Conservation (phyloP, 345 rosid genomes). For the Lepidium aucheri region DNA sequence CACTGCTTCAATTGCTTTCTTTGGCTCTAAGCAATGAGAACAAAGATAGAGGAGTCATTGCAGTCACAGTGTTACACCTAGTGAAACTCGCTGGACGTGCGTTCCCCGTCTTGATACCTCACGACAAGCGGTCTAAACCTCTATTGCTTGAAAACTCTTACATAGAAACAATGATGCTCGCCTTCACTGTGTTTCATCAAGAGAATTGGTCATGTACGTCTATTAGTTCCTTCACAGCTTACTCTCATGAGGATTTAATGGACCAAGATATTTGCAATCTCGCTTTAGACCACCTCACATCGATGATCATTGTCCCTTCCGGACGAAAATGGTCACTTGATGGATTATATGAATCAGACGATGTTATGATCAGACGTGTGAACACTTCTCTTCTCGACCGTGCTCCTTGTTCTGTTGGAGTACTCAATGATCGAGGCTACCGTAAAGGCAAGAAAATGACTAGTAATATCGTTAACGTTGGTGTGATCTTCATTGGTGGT, state of each 20-base stretch:
- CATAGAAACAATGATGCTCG: conserved; percentile 27
- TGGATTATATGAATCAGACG: conserved; percentile 28
- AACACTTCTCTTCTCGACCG: conserved; percentile 16
- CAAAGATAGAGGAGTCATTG: conserved; percentile 25
- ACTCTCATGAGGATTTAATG: conserved; percentile 39
- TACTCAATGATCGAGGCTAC: conserved; percentile 19
- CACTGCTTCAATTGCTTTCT: conserved; percentile 23
- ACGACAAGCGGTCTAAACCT: conserved; percentile 22
- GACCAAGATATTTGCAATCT: conserved; percentile 43
- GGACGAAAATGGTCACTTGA: conserved; percentile 37
- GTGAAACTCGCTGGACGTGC: conserved; percentile 39
- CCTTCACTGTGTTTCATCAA: conserved; percentile 28
- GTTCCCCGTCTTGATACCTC: conserved; percentile 42
- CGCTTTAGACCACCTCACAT: conserved; percentile 34
- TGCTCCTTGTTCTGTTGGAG: conserved; percentile 24
- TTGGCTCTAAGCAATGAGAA: conserved; percentile 14
- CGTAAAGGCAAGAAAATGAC: neutral
- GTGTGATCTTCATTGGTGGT: conserved; percentile 54
- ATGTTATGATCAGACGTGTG: conserved; percentile 12
- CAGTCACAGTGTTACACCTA: conserved; percentile 41
- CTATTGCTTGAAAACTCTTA: conserved; percentile 13
- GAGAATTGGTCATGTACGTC: conserved; percentile 10
- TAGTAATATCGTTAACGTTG: neutral
- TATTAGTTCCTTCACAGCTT: conserved; percentile 28
- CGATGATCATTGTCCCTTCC: conserved; percentile 41